Base-by-base conservation (phyloP, 2,329 filamentous ascomycete genomes). In the Apiospora kogelbergensis region DNA sequence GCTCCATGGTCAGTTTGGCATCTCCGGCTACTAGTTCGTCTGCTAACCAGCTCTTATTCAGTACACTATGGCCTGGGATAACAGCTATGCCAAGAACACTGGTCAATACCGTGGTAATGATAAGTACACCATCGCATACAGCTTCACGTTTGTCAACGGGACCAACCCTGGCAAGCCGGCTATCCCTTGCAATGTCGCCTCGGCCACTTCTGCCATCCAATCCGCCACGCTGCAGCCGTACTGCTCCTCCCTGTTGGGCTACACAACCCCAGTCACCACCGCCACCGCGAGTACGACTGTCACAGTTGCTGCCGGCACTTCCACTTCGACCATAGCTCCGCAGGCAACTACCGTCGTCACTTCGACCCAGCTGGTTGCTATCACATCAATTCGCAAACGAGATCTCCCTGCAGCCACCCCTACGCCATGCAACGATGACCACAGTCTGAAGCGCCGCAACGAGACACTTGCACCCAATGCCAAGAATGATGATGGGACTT, bases 1-100 rank as follows among this genome's bases (percentile, higher is more conserved):
- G 70, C 30, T 48, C 66, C 6, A 22, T 71, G 67, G 69, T 70
- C 17, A 66, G 68, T 65, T 22, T 41, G 17, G 13, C 42, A 3
- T 17, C 10, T 20, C 26, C 40, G 37, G 6, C 11, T 20, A 15
- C 6, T 10, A 7, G 48, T 4, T 57, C 22, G 22, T 57, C 22
- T 26, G 13, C 48, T 57, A 15, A 57, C 48, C 17, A 42, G 17
- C 2, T 2, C 22, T 4, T n/a, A 5, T 42, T 3, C 37, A 64
- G 60, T 65, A 65, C 41, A 65, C 63, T 5, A 44, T 65, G 63
- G 63, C 41, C 24, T 65, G 63, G 63, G 63, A 45, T 30, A 26
- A 1, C 41, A 65, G 63, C 63, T 65, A 65, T 45, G 63, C 63
- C 41, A 45, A 24, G 40, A 65, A 65, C 63, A 65, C 63, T 3